A percentile compares a stretch with the other conserved stretches of the same genome.
These are phyloP conservation scores for Cercospora berteroae DNA, from an alignment of 2,329 filamentous ascomycete species.

Conservation along the genomic window DNA sequence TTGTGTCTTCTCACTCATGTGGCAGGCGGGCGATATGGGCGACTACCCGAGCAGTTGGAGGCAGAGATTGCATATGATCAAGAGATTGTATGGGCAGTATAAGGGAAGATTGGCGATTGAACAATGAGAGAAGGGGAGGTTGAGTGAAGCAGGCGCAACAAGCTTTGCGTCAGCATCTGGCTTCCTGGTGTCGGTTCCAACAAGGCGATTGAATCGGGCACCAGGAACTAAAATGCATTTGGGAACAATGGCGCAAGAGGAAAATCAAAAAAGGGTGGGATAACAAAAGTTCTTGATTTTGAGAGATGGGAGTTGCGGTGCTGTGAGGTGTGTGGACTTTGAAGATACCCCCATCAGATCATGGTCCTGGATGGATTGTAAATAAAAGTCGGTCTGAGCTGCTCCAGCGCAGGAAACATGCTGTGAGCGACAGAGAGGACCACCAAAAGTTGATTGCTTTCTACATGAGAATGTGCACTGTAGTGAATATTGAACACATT, in stretches of 20 bases:
- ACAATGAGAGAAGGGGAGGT: neutral
- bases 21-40: slow-evolving; percentile 57
- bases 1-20: slow-evolving; percentile 89
- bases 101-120: slow-evolving; percentile 10
- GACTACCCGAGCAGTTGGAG: slow-evolving; percentile 82
- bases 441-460: neutral
- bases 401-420: neutral
- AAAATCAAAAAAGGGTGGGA: neutral
- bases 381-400: neutral
- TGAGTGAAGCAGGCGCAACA: neutral
- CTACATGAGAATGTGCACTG: too few species aligned
- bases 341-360: neutral
- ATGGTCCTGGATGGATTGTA: neutral
- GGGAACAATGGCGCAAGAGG: neutral
- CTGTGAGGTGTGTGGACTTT: neutral
- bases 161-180: neutral
- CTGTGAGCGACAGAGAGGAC: neutral
- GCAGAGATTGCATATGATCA: slow-evolving; percentile 80
- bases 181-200: neutral
- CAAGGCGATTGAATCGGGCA: too few species aligned
- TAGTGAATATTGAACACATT: too few species aligned
- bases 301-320: neutral
- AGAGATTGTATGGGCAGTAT: slow-evolving; percentile 68
- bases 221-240: neutral
- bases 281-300: neutral